Evolutionary conservation across 2,329 filamentous ascomycete species (phyloP).

Genomic region (Penicillium sp.): DNA sequence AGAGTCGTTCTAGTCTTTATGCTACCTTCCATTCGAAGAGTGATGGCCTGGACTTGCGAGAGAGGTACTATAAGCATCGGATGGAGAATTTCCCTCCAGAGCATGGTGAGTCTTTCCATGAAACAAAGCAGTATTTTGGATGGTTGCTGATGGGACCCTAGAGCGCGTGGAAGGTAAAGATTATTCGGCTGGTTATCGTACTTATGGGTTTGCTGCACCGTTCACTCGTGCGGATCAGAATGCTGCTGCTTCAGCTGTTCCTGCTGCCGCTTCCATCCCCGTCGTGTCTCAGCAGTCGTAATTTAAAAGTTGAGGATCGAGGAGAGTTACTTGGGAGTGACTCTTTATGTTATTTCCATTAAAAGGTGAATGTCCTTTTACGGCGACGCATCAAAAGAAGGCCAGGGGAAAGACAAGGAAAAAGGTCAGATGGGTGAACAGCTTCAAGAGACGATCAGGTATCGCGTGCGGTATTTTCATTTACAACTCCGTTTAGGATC

Average conservation of each 20-base stretch:
- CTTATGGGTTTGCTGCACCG: constrained; percentile 26
- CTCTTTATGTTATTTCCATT: too few relatives aligned
- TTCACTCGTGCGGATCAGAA: constrained; percentile 14
- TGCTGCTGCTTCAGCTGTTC: background rate
- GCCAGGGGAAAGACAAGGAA: too few relatives aligned
- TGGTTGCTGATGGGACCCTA: constrained; percentile 2
- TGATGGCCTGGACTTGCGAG: constrained; percentile 22
- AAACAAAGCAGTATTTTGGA: background rate
- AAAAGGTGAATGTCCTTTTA: too few relatives aligned
- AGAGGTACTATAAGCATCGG: constrained; percentile 26
- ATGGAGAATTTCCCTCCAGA: constrained; percentile 27
- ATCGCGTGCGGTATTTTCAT: too few relatives aligned
- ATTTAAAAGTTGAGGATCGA: background rate
- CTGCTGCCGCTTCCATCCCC: background rate
- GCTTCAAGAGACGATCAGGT: too few relatives aligned
- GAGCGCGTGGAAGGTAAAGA: constrained; percentile 24
- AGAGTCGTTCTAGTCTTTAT: constrained; percentile 27
- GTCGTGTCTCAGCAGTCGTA: background rate
- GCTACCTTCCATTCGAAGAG: constrained; percentile 26
- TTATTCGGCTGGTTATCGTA: constrained; percentile 22
- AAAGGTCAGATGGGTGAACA: too few relatives aligned
- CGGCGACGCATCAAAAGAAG: too few relatives aligned
- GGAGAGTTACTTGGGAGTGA: background rate
- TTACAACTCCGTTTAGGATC: too few relatives aligned
- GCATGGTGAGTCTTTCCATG: constrained; percentile 19